A percentile compares a stretch with the other conserved stretches of the same genome.
phyloP scores from a whole-genome alignment of 352 stramenopile species.

The Phytopythium boreale region DNA sequence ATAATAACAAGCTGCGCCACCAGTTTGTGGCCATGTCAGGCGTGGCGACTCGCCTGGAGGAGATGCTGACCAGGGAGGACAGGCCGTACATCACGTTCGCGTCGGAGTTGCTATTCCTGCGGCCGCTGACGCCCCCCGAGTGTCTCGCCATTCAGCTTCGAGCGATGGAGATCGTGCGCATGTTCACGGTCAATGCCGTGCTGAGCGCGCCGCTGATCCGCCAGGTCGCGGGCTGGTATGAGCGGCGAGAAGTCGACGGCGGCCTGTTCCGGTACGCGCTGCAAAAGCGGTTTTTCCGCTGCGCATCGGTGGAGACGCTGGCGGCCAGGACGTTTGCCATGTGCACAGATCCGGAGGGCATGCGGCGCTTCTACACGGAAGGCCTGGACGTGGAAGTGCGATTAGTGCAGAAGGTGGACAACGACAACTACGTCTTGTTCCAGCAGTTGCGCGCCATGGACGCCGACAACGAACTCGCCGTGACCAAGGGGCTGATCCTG shows the following conservation, averaged over 20 bases:
- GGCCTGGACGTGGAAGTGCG: slow-evolving; percentile 19
- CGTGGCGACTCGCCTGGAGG: slow-evolving; percentile 12
- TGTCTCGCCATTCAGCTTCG: slow-evolving; percentile 14
- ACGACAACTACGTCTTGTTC: background rate
- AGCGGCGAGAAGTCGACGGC: slow-evolving; percentile 16
- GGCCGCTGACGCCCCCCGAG: slow-evolving; percentile 18
- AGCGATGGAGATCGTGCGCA: slow-evolving; percentile 14
- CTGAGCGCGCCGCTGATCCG: slow-evolving; percentile 15
- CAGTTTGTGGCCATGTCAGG: slow-evolving; percentile 15
- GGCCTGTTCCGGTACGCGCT: slow-evolving; percentile 21
- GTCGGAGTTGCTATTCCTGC: slow-evolving; percentile 26
- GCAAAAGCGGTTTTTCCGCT: slow-evolving; percentile 17
- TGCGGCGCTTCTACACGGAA: slow-evolving; percentile 20
- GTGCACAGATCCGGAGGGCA: slow-evolving; percentile 20
- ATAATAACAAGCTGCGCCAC: slow-evolving; percentile 23
- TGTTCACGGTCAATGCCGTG: slow-evolving; percentile 8
- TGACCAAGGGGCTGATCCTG: background rate
- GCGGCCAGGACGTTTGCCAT: slow-evolving; percentile 15
- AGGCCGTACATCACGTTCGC: slow-evolving; percentile 24
- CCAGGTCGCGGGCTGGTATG: slow-evolving; percentile 24
- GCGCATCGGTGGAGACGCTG: background rate
- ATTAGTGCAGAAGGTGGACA: background rate
- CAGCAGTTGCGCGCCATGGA: background rate
- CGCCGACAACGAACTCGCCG: background rate
- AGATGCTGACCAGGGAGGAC: slow-evolving; percentile 26